phyloP scores from a whole-genome alignment of 2,329 filamentous ascomycete species.

The Colletotrichum phormii region DNA sequence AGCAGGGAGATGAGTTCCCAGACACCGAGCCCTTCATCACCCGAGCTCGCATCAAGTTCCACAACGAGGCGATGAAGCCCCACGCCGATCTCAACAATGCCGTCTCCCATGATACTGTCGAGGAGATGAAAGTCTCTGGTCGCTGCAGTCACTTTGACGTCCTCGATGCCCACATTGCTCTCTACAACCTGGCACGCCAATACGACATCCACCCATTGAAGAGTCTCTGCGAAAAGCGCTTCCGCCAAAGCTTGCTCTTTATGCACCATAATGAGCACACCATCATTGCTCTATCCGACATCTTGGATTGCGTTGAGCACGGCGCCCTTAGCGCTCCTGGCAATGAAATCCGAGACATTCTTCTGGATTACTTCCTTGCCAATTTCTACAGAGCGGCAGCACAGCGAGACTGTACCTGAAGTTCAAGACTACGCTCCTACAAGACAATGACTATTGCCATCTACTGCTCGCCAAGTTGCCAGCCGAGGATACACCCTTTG shows the following conservation, averaged over 20 bases:
- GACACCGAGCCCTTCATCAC: background rate
- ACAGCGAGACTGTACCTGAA: background rate
- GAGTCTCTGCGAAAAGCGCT: background rate
- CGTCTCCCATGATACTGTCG: no score
- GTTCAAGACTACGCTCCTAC: background rate
- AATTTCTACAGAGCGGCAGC: background rate
- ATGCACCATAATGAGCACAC: background rate
- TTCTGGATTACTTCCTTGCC: background rate
- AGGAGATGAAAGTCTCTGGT: background rate
- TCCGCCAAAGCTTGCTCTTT: background rate
- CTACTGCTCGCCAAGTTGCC: background rate
- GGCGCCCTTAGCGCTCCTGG: background rate
- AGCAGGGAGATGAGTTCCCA: background rate
- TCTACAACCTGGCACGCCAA: background rate
- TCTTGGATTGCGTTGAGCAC: background rate
- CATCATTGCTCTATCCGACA: background rate
- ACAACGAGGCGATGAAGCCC: no score
- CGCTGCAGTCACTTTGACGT: background rate
- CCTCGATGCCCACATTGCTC: background rate
- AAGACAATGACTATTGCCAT: background rate
- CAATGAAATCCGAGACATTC: background rate
- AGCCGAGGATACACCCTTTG: background rate
- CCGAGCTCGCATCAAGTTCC: background rate
- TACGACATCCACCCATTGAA: background rate
- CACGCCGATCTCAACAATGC: no score